Base-by-base conservation (phyloP, 1,139 yeast species). In the Nakaseomyces glabratus region DNA sequence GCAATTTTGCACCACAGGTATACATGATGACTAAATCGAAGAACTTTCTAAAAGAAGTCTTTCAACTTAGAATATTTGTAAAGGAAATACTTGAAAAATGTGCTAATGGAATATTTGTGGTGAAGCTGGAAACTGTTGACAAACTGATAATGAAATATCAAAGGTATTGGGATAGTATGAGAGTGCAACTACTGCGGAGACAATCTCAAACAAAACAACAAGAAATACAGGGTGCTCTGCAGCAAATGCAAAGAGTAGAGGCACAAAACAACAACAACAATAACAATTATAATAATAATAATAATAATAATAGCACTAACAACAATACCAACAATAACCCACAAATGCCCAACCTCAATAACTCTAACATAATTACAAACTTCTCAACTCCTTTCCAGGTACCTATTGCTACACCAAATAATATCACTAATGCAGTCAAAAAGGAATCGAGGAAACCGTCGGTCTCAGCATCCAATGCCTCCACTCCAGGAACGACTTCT, bases 41-140 rank as follows among this genome's bases (percentile, higher is more conserved):
- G 20, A 82, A 74, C 35, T 85, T 82, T 2, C 79, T 93, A 0
- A 73, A 73, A 49, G 68, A 81, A 40, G 66, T 82, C 44, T 68
- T 82, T 41, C 90, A 82, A 54, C 74, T 82, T 68, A 78, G 84
- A 57, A 69, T 75, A 42, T 79, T 84, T 80, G 74, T 84, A 29
- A 78, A 76, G 49, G 80, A 78, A 52, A 81, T 84, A 41, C 62
- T 78, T 51, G 93, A 82, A 35, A 52, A 55, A 74, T 72, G 44
- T 59, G 80, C 55, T 69, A 73, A 49, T 64, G 74, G 57, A 76
- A 82, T 24, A 58, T 71, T 38, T 77, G 71, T 57, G 65, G 79
- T 56, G 77, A 90, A 9, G 69, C 81, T 82, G 6, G 84, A 75
- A 37, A 66, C 82, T 33, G 63, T 82, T 34, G 82, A 75, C 35